Conservation (phyloP, 305 asterid genomes). For the Petunia hybrid region DNA sequence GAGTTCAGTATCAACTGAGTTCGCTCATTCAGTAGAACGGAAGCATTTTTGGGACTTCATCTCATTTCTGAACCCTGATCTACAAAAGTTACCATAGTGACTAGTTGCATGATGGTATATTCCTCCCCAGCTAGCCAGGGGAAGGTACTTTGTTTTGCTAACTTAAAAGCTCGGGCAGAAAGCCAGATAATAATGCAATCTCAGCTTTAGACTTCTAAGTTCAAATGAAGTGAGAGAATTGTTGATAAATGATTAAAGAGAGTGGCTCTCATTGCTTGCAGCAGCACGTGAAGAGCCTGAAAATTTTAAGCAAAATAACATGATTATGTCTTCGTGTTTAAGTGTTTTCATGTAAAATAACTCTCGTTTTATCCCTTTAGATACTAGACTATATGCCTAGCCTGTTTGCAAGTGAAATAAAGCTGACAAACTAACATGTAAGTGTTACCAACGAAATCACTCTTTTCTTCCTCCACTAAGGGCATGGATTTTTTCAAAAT, state of each 20-base stretch:
- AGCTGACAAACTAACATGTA: background rate
- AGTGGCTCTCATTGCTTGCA: background rate
- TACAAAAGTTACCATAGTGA: background rate
- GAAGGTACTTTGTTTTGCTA: background rate
- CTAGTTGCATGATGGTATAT: conserved; percentile 2
- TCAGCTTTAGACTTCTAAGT: background rate
- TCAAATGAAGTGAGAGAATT: background rate
- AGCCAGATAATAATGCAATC: background rate
- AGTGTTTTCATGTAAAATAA: background rate
- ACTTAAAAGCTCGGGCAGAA: background rate
- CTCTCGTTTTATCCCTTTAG: conserved; percentile 14
- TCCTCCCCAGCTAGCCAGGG: conserved; percentile 2
- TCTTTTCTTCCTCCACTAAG: conserved; percentile 21
- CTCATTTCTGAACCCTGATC: conserved; percentile 17
- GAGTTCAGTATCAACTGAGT: background rate
- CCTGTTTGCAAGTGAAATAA: conserved; percentile 1
- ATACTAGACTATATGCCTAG: background rate
- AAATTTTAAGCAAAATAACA: background rate
- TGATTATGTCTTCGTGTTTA: background rate
- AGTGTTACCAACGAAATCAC: conserved; percentile 11
- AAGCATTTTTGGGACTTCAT: background rate
- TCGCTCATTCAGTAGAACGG: background rate
- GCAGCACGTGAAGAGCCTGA: background rate
- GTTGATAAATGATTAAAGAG: conserved; percentile 8
- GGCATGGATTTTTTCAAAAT: background rate